Evolutionary conservation across 345 rosid species (phyloP).

Genomic region (Ailanthus altissimus): DNA sequence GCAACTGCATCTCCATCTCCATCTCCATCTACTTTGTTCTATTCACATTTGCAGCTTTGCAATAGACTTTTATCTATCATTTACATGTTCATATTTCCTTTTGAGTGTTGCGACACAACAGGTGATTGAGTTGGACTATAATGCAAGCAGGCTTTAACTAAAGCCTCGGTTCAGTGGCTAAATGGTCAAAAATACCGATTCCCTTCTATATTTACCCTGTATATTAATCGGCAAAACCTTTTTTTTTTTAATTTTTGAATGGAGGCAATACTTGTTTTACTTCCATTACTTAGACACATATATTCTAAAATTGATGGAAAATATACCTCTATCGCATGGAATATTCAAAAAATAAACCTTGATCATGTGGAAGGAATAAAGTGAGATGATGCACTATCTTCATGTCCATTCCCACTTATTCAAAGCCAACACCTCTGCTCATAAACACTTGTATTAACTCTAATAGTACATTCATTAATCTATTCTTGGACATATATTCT

Average conservation of each 20-base stretch:
- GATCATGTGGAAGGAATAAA: background rate
- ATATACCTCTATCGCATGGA: background rate
- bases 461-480: background rate
- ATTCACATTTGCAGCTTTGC: too few relatives aligned
- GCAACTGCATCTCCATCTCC: conserved; percentile 38
- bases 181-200: background rate
- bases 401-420: background rate
- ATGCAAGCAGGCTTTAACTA: background rate
- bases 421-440: background rate
- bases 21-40: conserved; percentile 1
- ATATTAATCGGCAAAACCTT: background rate
- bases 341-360: too few relatives aligned
- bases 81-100: too few relatives aligned
- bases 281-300: too few relatives aligned
- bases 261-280: background rate
- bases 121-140: background rate
- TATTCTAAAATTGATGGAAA: background rate
- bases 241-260: too few relatives aligned
- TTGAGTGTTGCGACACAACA: background rate
- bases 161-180: background rate
- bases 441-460: background rate
- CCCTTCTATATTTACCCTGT: background rate
- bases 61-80: too few relatives aligned
- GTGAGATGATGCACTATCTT: background rate
- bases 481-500: background rate